phyloP scores from a whole-genome alignment of 2,329 filamentous ascomycete species.

The Allantophomopsis lycopodina region DNA sequence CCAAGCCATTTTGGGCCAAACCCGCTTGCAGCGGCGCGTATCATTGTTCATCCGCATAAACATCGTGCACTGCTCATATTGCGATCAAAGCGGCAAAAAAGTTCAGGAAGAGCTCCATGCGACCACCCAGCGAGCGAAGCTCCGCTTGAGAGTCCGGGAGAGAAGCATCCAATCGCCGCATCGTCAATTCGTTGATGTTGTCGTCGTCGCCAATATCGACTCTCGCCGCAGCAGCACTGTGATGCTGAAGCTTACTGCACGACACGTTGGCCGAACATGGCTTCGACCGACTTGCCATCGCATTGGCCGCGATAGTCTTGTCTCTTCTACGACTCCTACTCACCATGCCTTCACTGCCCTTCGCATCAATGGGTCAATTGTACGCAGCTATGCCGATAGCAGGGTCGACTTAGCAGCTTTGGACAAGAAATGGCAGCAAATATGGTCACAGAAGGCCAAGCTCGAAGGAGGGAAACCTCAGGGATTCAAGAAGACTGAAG shows the following conservation, averaged over 20 bases:
- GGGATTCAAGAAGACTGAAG: not conserved
- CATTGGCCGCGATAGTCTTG: not conserved
- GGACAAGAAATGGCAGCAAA: constrained; percentile 14
- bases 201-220: no score
- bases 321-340: not conserved
- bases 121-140: no score
- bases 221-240: not conserved
- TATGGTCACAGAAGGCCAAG: constrained; percentile 5
- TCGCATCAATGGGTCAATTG: not conserved
- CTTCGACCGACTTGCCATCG: not conserved
- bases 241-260: not conserved
- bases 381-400: not conserved
- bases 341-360: no score
- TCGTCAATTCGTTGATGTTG: no score
- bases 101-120: no score
- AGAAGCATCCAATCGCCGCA: no score
- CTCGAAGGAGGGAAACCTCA: not conserved
- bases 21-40: no score
- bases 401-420: constrained; percentile 9
- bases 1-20: no score
- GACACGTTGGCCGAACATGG: not conserved
- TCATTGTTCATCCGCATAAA: no score
- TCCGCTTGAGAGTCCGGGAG: no score
- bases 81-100: no score
- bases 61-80: no score